Conservation (phyloP, 73 alveolate genomes). For the Paramecium sonneborni region DNA sequence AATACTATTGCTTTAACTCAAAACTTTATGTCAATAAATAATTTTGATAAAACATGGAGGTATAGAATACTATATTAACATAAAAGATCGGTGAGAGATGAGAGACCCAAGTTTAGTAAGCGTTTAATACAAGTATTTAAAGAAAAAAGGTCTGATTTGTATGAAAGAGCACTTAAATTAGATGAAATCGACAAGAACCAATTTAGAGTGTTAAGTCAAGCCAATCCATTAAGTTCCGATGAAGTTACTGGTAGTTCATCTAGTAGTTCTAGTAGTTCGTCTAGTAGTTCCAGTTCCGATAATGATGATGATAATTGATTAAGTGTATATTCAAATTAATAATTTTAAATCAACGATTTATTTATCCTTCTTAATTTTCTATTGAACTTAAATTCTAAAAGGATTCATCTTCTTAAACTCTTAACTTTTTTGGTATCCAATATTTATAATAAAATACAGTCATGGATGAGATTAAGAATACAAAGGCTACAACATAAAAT, state of each 20-base stretch:
- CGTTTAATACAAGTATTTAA: conserved; percentile 23
- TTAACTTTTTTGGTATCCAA: background rate
- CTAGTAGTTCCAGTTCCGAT: conserved; percentile 33
- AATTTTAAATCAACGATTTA: background rate
- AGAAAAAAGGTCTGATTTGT: conserved; percentile 28
- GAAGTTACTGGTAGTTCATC: conserved; percentile 3
- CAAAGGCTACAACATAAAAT: background rate
- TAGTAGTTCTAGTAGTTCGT: conserved; percentile 6
- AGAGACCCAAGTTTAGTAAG: conserved; percentile 58
- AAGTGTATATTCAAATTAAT: background rate
- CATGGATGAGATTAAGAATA: background rate
- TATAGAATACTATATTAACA: background rate
- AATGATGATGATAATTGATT: background rate
- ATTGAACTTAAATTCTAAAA: background rate
- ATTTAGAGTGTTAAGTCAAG: background rate
- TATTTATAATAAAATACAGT: background rate
- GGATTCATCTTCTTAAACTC: background rate
- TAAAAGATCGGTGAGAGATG: conserved; percentile 35
- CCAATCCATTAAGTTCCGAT: conserved; percentile 34
- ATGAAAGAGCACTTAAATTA: conserved; percentile 40
- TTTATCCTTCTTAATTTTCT: background rate
- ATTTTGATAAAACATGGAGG: conserved; percentile 84
- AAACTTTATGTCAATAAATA: conserved; percentile 67
- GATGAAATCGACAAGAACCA: conserved; percentile 43
- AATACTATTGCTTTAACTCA: conserved; percentile 89